Conservation (phyloP, 805 yeast genomes). For the Pichia paraexigua region DNA sequence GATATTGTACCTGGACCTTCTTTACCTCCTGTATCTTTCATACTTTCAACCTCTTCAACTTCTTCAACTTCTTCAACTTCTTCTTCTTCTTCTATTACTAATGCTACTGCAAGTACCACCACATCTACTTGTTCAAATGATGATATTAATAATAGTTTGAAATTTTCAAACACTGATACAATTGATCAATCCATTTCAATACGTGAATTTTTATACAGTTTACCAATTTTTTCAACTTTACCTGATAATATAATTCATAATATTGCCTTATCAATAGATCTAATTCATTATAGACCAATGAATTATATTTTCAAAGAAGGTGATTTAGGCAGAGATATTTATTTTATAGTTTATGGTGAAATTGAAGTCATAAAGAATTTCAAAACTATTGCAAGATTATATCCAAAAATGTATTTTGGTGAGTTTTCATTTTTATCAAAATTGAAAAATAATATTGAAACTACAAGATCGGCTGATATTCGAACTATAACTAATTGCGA, state of each 20-base stretch:
- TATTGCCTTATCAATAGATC: slow-evolving; percentile 56
- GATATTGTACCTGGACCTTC: slow-evolving; percentile 34
- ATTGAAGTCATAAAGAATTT: slow-evolving; percentile 53
- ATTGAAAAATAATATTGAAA: slow-evolving; percentile 24
- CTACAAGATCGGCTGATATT: slow-evolving; percentile 51
- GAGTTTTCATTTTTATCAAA: slow-evolving; percentile 63
- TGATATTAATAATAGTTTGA: background rate
- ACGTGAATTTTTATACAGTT: slow-evolving; percentile 47
- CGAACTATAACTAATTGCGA: slow-evolving; percentile 55
- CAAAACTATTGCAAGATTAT: slow-evolving; percentile 46
- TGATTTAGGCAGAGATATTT: slow-evolving; percentile 55
- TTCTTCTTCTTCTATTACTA: too few relatives aligned
- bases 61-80: too few relatives aligned
- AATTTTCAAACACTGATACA: slow-evolving; percentile 21
- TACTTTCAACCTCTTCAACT: background rate
- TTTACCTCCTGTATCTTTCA: slow-evolving; percentile 27
- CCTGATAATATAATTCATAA: slow-evolving; percentile 56
- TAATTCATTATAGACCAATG: slow-evolving; percentile 44
- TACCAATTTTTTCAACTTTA: slow-evolving; percentile 51
- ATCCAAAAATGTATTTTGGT: slow-evolving; percentile 63
- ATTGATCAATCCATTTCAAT: slow-evolving; percentile 47
- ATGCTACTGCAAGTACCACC: too few relatives aligned
- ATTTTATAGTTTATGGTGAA: slow-evolving; percentile 58
- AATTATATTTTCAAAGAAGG: slow-evolving; percentile 55
- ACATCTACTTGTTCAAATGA: background rate